Base-by-base conservation (phyloP, 345 rosid species). In the Cochlearia excelsa region DNA sequence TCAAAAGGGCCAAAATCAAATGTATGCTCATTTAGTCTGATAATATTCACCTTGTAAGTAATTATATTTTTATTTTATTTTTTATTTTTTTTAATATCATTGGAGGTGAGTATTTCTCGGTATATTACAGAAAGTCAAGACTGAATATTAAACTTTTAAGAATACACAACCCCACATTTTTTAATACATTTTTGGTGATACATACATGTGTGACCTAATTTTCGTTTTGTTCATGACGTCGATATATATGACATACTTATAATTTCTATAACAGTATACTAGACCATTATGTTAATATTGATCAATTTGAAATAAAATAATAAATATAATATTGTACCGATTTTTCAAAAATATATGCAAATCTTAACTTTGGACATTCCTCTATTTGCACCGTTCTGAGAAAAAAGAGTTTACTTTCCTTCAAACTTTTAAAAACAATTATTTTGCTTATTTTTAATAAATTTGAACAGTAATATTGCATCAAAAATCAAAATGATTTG, bases 81-180 rank as follows among this genome's bases (percentile, higher is more conserved):
- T 54, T 46, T 42, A 6, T 37, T 67, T 46, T 67, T 16, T 44
- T 4, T 16, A 16, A 16, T 16, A 16, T 23, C 46, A 59, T 37
- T 59, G 54, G 49, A 51, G 54, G 35, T 33, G 59, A 59, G 28
- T 45, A 16, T 16, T 16, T 16, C 55, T 45, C 50, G 5, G 67
- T 53, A 39, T n/a, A 46, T 54, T 61, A 61, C 68, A 54, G 43
- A 68, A 54, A 26, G 57, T 48, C 57, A 61, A 16, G 54, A 40
- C 45, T 26, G 33, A 28, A n/a, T 61, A 50, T 16, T 34, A 27
- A 39, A 54, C 30, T 46, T 6, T 34, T 4, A 39, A 46, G 26
- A 33, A 55, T 46, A 60, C 61, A 60, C 38, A 26, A 26, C 57
- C 57, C 31, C 51, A 11, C 51, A 54, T 47, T 54, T 47, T 16